Evolutionary conservation across 164 flowering plant genomes (phyloP).

Genomic region (Warburgia ugandensis): DNA sequence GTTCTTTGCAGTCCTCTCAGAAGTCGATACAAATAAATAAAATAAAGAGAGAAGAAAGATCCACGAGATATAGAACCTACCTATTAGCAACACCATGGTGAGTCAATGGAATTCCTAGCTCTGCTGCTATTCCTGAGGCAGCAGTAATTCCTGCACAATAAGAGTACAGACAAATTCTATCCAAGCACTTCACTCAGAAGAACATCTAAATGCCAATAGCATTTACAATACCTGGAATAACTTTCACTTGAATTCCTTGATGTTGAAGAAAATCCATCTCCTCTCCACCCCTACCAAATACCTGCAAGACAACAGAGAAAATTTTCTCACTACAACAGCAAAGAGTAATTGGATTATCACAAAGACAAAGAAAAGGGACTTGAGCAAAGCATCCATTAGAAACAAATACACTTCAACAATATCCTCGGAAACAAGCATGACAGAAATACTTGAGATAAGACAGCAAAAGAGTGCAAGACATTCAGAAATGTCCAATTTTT

Average conservation of each 20-base stretch:
- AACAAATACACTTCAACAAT: no score
- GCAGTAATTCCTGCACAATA: conserved; percentile 78
- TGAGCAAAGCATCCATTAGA: no score
- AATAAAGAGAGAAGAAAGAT: background rate
- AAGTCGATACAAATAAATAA: no score
- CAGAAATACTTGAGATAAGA: no score
- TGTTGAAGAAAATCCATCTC: conserved; percentile 97
- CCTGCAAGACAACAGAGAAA: conserved; percentile 30
- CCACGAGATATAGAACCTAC: no score
- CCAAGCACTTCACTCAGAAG: no score
- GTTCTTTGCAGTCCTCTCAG: no score
- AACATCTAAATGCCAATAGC: no score
- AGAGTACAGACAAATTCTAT: background rate
- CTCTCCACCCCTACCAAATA: conserved; percentile 99
- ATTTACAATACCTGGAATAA: conserved; percentile 75
- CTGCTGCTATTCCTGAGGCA: conserved; percentile 98
- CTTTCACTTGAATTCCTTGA: conserved; percentile 90
- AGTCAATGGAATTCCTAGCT: conserved; percentile 87
- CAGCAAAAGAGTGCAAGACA: no score
- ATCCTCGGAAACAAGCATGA: no score
- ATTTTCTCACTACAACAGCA: no score
- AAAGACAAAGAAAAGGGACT: background rate
- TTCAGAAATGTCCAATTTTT: no score
- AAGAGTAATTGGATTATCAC: background rate
- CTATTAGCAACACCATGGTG: conserved; percentile 84